Evolutionary conservation across 345 rosid species (phyloP).

Genomic region (Salix arbutifolia): DNA sequence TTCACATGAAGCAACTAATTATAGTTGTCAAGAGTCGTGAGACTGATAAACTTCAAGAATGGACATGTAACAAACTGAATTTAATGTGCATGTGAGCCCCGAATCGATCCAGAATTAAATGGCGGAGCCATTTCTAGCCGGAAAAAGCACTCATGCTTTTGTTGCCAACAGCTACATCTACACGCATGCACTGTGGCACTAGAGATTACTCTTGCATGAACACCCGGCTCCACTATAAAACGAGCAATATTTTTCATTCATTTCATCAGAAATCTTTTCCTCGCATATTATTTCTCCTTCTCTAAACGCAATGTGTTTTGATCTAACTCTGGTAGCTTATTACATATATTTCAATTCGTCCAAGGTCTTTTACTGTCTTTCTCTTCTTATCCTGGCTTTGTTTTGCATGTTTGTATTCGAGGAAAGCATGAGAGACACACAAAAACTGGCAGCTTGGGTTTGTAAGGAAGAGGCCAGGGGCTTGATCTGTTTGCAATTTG

Average conservation of each 20-base stretch:
- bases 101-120: background rate
- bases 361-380: constrained; percentile 17
- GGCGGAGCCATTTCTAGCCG: background rate
- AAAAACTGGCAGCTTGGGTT: constrained; percentile 8
- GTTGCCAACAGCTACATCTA: background rate
- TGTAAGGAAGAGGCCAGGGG: constrained; percentile 2
- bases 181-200: background rate
- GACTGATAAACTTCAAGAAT: background rate
- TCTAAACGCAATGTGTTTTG: constrained; percentile 18
- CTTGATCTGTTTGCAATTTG: constrained; percentile 6
- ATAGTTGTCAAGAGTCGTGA: background rate
- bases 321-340: constrained; percentile 22
- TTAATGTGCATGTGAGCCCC: background rate
- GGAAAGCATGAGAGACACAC: constrained; percentile 1
- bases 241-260: background rate
- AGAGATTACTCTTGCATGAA: constrained; percentile 5
- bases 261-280: background rate
- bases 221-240: background rate
- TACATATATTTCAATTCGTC: constrained; percentile 23
- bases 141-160: background rate
- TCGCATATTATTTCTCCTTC: background rate
- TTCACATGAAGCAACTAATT: too few relatives aligned
- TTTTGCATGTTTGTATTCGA: constrained; percentile 13
- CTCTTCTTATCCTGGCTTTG: constrained; percentile 14
- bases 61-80: background rate